Evolutionary conservation across 495 filamentous ascomycete species (phyloP).

Genomic region (Lindgomyces ingoldianus): DNA sequence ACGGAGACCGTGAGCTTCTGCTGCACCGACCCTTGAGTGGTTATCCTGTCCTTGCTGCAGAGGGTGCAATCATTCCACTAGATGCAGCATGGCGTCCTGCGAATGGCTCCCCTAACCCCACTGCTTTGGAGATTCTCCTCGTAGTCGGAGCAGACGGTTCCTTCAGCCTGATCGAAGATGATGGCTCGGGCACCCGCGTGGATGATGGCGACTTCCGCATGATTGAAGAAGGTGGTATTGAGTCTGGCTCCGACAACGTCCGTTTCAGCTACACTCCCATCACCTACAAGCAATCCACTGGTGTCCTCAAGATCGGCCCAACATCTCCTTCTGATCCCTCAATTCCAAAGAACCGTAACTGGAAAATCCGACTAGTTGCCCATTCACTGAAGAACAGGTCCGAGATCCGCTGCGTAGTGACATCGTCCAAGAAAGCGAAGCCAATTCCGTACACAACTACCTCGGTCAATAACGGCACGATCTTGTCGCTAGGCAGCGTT

Average conservation of each 20-base stretch:
- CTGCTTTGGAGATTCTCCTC: conserved; percentile 50
- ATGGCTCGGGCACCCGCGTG: conserved; percentile 31
- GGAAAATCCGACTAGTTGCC: conserved; percentile 29
- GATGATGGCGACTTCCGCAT: conserved; percentile 34
- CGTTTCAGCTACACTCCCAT: conserved; percentile 34
- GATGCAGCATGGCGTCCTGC: conserved; percentile 43
- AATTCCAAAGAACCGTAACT: conserved; percentile 32
- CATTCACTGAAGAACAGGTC: conserved; percentile 4
- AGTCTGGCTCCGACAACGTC: conserved; percentile 20
- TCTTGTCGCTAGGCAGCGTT: conserved; percentile 15
- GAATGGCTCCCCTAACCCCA: conserved; percentile 51
- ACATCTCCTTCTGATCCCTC: conserved; percentile 27
- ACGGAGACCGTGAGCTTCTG: conserved; percentile 51
- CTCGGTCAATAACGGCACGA: conserved; percentile 27
- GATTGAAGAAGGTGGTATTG: conserved; percentile 27
- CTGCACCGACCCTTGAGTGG: conserved; percentile 49
- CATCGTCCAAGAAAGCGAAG: conserved; percentile 27
- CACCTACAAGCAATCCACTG: conserved; percentile 35
- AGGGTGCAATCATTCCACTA: conserved; percentile 58
- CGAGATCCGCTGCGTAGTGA: conserved; percentile 25
- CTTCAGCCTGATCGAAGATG: conserved; percentile 50
- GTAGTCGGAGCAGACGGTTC: conserved; percentile 55
- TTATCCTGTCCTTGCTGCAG: conserved; percentile 55
- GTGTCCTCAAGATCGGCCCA: conserved; percentile 31
- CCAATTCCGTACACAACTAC: conserved; percentile 5